Evolutionary conservation across 768 basidiomycete genomes (phyloP).

Genomic region (Rhodotorula sphaerocarpa): DNA sequence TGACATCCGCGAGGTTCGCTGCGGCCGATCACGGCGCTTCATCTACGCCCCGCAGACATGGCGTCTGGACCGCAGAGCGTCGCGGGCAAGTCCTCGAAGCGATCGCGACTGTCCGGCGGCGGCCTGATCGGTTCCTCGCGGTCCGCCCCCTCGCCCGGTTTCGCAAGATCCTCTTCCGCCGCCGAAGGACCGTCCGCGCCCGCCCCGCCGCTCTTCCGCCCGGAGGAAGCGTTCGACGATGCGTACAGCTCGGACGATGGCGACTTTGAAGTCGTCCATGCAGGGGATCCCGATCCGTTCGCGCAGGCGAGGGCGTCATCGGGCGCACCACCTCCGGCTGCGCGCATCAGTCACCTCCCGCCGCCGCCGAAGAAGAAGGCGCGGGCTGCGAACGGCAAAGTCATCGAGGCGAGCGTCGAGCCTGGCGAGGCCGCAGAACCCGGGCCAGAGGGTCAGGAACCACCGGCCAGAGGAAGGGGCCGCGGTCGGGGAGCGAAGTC

Average conservation of each 20-base stretch:
- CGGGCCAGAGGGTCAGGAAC: too few species aligned
- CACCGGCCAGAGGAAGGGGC: conserved; percentile 1
- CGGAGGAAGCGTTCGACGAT: conserved; percentile 1
- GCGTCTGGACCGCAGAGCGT: neutral
- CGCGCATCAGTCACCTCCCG: conserved; percentile 5
- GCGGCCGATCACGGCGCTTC: too few species aligned
- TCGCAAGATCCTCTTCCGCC: neutral
- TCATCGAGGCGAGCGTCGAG: too few species aligned
- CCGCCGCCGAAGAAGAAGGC: conserved; percentile 24
- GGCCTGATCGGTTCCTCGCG: conserved; percentile 4
- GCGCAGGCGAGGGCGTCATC: neutral
- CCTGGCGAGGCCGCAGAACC: too few species aligned
- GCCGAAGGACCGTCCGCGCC: neutral
- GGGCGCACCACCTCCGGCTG: neutral
- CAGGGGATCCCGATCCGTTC: neutral
- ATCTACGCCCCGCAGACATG: too few species aligned
- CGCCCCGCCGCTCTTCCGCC: conserved; percentile 5
- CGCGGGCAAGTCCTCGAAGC: neutral
- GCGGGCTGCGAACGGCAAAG: too few species aligned
- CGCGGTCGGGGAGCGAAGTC: neutral
- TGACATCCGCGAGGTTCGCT: too few species aligned
- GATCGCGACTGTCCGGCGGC: neutral
- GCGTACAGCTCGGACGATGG: neutral
- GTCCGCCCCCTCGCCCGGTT: neutral
- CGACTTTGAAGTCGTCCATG: conserved; percentile 2